Evolutionary conservation across 805 yeast species (phyloP), one percentile per base, ranked within the genome.

Genomic region (Brettanomyces bruxellensis): DNA sequence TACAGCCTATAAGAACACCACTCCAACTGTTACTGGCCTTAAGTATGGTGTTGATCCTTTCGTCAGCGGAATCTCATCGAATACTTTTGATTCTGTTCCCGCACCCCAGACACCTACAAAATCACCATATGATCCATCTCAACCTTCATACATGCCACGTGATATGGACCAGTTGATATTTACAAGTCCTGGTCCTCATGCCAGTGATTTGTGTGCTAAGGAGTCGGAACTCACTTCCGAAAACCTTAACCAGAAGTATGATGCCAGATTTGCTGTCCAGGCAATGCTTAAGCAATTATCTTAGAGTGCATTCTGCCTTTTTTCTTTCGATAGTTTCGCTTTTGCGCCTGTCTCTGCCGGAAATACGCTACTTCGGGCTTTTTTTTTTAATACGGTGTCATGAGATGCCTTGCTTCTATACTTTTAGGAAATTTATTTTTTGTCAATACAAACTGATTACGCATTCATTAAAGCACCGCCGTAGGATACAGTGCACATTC

Each of bases 31-130:
- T 28, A 18, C 22, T 12, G 45, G 39, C 5, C 34, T 59, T 30
- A 55, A 53, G 40, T 45, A 56, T 11, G 61, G 61, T 4, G 51
- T 57, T 34, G 63, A 59, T 46, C 63, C 63, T n/a, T 59, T 52
- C 43, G 61, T 59, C 35, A 53, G 52, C 32, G 61, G 63, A 6
- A 51, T 59, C 8, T 53, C 61, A 8, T 53, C 58, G 14, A 55
- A 56, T 39, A 62, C 57, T 41, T 55, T 55, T 39, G 63, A 59
- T 44, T 50, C 52, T 24, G 53, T 48, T 25, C 53, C 57, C 2
- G 22, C 40, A 9, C 40, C 34, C 13, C 45, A 42, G 9, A 42
- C 45, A 30, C 52, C 25, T 23, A 32, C 32, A 3, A 45, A 35
- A 25, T 45, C 38, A 37, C 41, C 41, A 39, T 45, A 41, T 38